These are phyloP conservation scores for Macadamia tetraphylla DNA, from an alignment of 164 flowering plant species.

Conservation along the genomic window DNA sequence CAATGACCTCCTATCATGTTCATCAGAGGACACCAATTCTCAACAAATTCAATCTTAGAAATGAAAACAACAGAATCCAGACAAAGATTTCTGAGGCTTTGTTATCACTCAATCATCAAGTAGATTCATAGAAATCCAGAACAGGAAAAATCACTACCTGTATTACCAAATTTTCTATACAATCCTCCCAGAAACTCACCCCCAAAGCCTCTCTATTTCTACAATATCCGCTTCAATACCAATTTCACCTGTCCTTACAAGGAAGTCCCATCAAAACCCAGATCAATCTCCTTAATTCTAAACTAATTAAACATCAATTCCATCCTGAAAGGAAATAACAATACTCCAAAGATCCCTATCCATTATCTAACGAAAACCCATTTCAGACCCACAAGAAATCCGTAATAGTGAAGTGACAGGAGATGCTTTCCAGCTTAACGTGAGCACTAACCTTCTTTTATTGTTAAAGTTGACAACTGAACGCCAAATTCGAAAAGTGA, in stretches of 20 bases:
- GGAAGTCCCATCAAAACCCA: conserved; percentile 1
- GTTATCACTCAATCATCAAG: background rate
- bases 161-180: background rate
- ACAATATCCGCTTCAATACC: background rate
- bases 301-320: too few species aligned
- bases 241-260: background rate
- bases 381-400: background rate
- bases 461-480: conserved; percentile 2
- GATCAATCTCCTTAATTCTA: too few species aligned
- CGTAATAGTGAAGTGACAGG: background rate
- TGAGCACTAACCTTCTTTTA: background rate
- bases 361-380: too few species aligned
- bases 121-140: background rate
- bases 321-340: background rate
- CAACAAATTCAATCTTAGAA: too few species aligned
- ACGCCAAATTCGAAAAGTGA: too few species aligned
- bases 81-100: conserved; percentile 4
- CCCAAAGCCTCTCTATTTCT: background rate
- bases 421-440: background rate
- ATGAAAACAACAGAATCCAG: conserved; percentile 17
- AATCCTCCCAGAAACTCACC: background rate
- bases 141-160: background rate
- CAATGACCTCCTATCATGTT: background rate
- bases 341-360: background rate
- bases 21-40: background rate